Evolutionary conservation across 148 eudicot genomes (phyloP).

Genomic region (Cornus florida): DNA sequence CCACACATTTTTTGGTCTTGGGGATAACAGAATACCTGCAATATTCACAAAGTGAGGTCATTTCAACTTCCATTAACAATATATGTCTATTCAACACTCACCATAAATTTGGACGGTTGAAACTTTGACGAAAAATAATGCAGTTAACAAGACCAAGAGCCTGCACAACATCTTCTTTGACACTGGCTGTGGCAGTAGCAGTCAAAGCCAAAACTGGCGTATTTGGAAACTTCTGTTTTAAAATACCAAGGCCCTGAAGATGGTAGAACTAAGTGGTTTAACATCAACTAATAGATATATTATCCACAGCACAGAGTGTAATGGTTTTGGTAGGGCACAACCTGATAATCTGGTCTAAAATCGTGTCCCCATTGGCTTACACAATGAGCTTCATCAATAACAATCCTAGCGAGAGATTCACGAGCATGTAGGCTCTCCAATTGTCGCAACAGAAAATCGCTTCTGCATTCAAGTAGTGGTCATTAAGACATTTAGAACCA

Average conservation of each 20-base stretch:
- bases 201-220: slow-evolving; percentile 95
- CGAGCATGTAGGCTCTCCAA: slow-evolving; percentile 78
- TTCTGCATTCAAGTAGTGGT: slow-evolving; percentile 51
- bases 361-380: slow-evolving; percentile 99
- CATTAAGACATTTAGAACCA: slow-evolving; percentile 14
- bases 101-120: slow-evolving; percentile 92
- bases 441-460: slow-evolving; percentile 77
- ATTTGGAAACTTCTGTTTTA: slow-evolving; percentile 85
- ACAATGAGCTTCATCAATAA: slow-evolving; percentile 99
- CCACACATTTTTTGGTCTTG: slow-evolving; percentile 90
- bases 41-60: slow-evolving; percentile 15
- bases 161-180: slow-evolving; percentile 99
- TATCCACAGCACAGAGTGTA: background rate
- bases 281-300: background rate
- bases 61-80: background rate
- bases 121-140: slow-evolving; percentile 92
- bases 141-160: slow-evolving; percentile 96
- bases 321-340: slow-evolving; percentile 19
- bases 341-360: slow-evolving; percentile 99
- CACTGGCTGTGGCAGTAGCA: slow-evolving; percentile 96
- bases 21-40: slow-evolving; percentile 89
- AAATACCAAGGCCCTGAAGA: slow-evolving; percentile 84
- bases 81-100: slow-evolving; percentile 28
- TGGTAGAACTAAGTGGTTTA: slow-evolving; percentile 17
- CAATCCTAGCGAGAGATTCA: slow-evolving; percentile 75